Evolutionary conservation across 352 stramenopile species (phyloP).

Genomic region (Phytophthora hybrid): DNA sequence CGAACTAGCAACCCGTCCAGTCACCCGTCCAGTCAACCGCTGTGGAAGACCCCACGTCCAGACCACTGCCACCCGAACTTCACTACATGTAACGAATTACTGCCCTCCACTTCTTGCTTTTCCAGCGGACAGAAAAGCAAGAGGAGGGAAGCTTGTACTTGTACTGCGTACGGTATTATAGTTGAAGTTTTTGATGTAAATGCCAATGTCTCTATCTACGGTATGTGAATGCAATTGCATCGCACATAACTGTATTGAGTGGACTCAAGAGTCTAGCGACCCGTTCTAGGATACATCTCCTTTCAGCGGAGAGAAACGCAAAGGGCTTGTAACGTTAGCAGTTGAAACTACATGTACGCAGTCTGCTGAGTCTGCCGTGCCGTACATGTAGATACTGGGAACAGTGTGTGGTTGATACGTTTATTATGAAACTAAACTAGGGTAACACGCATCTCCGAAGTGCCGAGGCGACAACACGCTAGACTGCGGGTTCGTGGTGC

Average conservation of each 20-base stretch:
- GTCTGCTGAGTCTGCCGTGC: no score
- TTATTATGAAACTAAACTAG: slow-evolving; percentile 38
- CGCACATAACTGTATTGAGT: background rate
- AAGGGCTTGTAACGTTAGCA: no score
- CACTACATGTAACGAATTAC: background rate
- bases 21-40: slow-evolving; percentile 9
- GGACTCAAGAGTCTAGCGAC: no score
- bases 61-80: slow-evolving; percentile 20
- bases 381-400: no score
- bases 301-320: no score
- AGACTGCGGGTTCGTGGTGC: slow-evolving; percentile 19
- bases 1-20: slow-evolving; percentile 28
- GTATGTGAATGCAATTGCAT: slow-evolving; percentile 25
- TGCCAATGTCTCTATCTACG: slow-evolving; percentile 4
- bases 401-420: slow-evolving; percentile 33
- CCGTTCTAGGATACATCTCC: no score
- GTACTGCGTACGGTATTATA: slow-evolving; percentile 1
- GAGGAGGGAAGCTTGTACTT: slow-evolving; percentile 6
- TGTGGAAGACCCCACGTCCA: slow-evolving; percentile 21
- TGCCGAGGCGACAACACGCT: slow-evolving; percentile 27
- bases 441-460: slow-evolving; percentile 34
- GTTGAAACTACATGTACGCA: no score
- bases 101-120: slow-evolving; percentile 16
- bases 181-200: slow-evolving; percentile 6
- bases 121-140: slow-evolving; percentile 27